Base-by-base conservation (phyloP, 129 eudicot species). In the Apium graveolens region DNA sequence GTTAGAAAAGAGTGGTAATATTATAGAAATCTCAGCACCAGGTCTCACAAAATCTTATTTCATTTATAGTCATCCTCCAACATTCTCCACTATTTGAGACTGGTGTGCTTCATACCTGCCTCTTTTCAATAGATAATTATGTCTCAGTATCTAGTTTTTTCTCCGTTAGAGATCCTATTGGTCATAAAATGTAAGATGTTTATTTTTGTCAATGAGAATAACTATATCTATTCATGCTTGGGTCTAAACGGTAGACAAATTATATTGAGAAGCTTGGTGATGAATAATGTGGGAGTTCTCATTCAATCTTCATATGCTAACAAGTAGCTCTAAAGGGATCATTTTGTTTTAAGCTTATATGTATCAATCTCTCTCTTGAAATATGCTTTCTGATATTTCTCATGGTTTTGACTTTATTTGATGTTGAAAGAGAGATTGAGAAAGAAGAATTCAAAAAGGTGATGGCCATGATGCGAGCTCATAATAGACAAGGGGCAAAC, bases 401-500 rank as follows among this genome's bases (percentile, higher is more conserved):
- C 39, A 29, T 66, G 38, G 37, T 31, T 29, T 66, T 27, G 11
- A 31, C 41, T 12, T 31, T 66, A 13, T 66, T 11, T 65, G 16
- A 31, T 66, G 34, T 35, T 46, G 79, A 81, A 76, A 89, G 97
- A 53, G 83, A 84, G 37, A 90, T 95, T 76, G 98, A 95, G 83
- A 90, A 76, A 81, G 84, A 86, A 76, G 98, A 95, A 69, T 95
- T 95, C 78, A 87, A 86, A 88, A 95, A 91, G 81, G 97, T 95
- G 73, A 91, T 95, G 98, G 85, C 86, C 24, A 80, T 95, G 78
- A 91, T 95, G 98, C 90, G 98, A 41, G 75, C 86, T 21, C 90
- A 87, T 73, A 90, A 87, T 80, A 84, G 97, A 81, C 97, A 95
- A 87, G 98, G 96, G n/a, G 84, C 96, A 45, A 82, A 84, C 48